Base-by-base conservation (phyloP, 164 flowering plant species). In the Macadamia tetraphylla region DNA sequence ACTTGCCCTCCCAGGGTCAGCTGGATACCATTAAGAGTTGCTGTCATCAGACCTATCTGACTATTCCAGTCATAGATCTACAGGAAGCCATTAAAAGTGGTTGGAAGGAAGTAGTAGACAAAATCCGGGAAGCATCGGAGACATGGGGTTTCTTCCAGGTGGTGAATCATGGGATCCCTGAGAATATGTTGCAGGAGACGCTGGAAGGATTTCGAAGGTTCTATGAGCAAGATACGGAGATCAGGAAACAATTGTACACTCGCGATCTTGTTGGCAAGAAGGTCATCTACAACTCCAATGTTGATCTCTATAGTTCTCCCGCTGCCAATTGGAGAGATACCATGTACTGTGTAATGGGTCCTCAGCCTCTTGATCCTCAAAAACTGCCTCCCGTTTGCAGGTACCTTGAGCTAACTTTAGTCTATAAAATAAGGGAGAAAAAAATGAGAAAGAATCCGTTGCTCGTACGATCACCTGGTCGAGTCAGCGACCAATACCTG, bases 251-350 rank as follows among this genome's bases (percentile, higher is more conserved):
- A 23, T 70, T 58, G 14, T 82, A 82, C 40, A 15, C 82, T 1
- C 71, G 86, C 6, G 81, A 86, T 49, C 3, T 49, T 46, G 0
- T 0, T 0, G 15, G 48, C 13, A 77, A 46, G 29, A 68, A 13
- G 17, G 66, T 35, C 5, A 5, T 85, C 6, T 76, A 30, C 29
- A 65, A 58, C 8, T 64, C 76, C 67, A 81, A 77, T 35, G 72
- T 66, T 63, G 80, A 81, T 71, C 63, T 80, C 18, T 77, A 63
- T 63, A 46, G 18, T 0, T 53, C 74, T 6, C 46, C 63, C 0
- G 61, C 70, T 0, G 79, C 78, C 0, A 76, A 69, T 35, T 84
- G 85, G 85, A 80, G 78, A 52, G 84, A 84, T 29, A 73, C 73
- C 2, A n/a, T 81, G 46, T 7, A 6, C 13, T 71, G 71, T n/a